Evolutionary conservation across 306 rosid genomes (phyloP).

Genomic region (Quercus parvula): DNA sequence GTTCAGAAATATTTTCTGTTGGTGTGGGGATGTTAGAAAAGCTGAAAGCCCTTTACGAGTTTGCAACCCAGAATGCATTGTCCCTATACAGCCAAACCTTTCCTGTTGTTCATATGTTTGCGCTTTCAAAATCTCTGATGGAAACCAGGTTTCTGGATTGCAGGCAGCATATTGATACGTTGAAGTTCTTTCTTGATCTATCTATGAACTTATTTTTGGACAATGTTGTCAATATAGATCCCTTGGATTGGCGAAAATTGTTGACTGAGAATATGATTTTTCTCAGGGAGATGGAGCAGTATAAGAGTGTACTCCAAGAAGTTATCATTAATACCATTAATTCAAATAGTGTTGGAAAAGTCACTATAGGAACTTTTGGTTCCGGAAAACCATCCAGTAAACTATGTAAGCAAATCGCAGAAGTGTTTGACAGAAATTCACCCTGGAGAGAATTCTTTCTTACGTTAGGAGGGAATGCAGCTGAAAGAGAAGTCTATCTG

Average conservation of each 20-base stretch:
- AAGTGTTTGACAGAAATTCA: background rate
- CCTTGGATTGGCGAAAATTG: constrained; percentile 39
- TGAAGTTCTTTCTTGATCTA: constrained; percentile 11
- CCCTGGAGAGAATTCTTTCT: constrained; percentile 48
- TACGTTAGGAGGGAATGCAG: constrained; percentile 7
- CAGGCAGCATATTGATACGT: constrained; percentile 1
- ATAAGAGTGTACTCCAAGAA: constrained; percentile 22
- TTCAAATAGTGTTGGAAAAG: constrained; percentile 34
- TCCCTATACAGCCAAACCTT: constrained; percentile 21
- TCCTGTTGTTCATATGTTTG: constrained; percentile 35
- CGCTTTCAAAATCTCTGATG: constrained; percentile 43
- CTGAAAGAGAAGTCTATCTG: background rate
- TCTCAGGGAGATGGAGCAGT: constrained; percentile 32
- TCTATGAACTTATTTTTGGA: constrained; percentile 23
- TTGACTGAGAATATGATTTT: constrained; percentile 31
- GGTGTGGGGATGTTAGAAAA: constrained; percentile 45
- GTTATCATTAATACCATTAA: constrained; percentile 22
- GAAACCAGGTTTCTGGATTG: constrained; percentile 25
- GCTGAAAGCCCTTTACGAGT: constrained; percentile 35
- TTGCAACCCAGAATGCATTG: constrained; percentile 7
- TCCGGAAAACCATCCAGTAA: constrained; percentile 21
- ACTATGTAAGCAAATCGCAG: constrained; percentile 1
- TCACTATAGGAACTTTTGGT: constrained; percentile 44
- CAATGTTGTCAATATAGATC: constrained; percentile 18
- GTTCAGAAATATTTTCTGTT: constrained; percentile 45